Base-by-base conservation (phyloP, 2,329 filamentous ascomycete genomes). In the Tolypocladium capitatum region DNA sequence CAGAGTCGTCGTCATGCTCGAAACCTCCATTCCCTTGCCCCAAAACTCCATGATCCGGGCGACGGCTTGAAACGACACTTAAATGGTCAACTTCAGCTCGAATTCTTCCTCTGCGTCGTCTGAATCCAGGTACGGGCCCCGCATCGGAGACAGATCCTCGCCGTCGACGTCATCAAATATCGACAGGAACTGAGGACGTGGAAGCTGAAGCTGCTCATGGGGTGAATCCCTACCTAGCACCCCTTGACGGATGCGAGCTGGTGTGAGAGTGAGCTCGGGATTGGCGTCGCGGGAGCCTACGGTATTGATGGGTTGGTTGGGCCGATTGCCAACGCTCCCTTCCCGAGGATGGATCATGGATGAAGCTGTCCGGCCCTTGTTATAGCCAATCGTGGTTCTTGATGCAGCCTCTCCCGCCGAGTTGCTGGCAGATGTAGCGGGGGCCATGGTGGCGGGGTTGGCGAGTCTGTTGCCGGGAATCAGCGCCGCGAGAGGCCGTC, bases 301-400 rank as follows among this genome's bases (percentile, higher is more conserved):
- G 3, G 56, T 49, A 27, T 56, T 60, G 8, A 48, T 24, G 5
- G 47, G n/a, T 32, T 50, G 56, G 20, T 48, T 47, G 27, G 54
- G 40, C 18, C 51, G 49, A 14, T 24, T 31, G n/a, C 51, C 40
- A 27, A 55, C 51, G 30, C 43, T 48, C 44, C 46, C 30, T 41
- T 49, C 52, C 10, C 56, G 56, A 27, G 52, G 58, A 14, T 67
- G 67, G 30, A 76, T 58, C 38, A 73, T 63, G 0, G 71, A 71
- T 1, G 71, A 73, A 5, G 74, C 69, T 5, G 70, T 70, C 32
- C 86, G 78, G 32, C 90, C 89, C 62, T 84, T 87, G 48, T 78
- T 86, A 61, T 94, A 95, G 16, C 90, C 90, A 38, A 95, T 75
- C 0, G 89, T 95, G 48, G 80, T 90, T 52, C 82, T 80, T 2